Conservation (phyloP, 2,329 filamentous ascomycete genomes). For the Trichoderma koningii region DNA sequence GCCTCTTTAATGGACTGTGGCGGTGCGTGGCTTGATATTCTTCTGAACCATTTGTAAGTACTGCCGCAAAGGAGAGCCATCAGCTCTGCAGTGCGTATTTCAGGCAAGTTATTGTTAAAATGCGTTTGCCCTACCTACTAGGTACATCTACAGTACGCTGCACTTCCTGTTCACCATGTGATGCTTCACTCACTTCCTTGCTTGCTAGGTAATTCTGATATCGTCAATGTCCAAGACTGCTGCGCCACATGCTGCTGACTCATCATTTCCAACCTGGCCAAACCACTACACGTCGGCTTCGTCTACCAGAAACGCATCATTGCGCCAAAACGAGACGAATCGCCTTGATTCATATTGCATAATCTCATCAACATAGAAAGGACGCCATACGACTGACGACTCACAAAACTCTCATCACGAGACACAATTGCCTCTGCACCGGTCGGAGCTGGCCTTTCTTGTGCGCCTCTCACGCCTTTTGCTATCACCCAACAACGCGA, state of each 20-base stretch:
- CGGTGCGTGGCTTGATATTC: constrained; percentile 26
- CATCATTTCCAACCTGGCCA: constrained; percentile 22
- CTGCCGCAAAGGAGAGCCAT: too few relatives aligned
- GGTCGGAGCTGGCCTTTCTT: not conserved
- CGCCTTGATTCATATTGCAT: not conserved
- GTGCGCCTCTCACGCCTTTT: not conserved
- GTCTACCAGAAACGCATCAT: constrained; percentile 15
- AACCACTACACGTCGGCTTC: constrained; percentile 16
- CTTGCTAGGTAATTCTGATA: too few relatives aligned
- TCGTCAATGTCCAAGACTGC: not conserved
- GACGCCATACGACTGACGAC: not conserved
- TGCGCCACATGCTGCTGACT: constrained; percentile 33
- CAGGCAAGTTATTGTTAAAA: too few relatives aligned
- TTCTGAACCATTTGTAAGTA: not conserved
- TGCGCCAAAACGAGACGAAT: constrained; percentile 16
- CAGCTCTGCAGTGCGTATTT: too few relatives aligned
- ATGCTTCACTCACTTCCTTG: too few relatives aligned
- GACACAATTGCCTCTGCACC: not conserved
- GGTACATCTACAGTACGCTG: too few relatives aligned
- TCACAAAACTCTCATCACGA: not conserved
- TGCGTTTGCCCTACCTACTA: too few relatives aligned
- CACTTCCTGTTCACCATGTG: too few relatives aligned
- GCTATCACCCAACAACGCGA: not conserved
- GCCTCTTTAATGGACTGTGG: constrained; percentile 25
- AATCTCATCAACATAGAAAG: not conserved